These are phyloP conservation scores for Metschnikowia dekortorum DNA, from an alignment of 805 yeast species.

Conservation along the genomic window DNA sequence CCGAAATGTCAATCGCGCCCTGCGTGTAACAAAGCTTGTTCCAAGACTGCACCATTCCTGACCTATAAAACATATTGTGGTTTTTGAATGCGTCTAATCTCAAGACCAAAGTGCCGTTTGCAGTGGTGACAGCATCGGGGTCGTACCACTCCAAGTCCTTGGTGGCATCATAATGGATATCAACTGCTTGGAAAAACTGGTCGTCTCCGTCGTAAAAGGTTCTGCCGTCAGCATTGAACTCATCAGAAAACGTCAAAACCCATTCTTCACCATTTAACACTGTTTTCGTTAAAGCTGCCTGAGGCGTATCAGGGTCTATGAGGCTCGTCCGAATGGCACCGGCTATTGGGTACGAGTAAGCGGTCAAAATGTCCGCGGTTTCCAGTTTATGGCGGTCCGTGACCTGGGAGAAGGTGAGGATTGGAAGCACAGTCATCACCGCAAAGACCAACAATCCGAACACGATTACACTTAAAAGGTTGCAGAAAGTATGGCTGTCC, in stretches of 20 bases:
- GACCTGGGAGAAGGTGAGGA: constrained; percentile 75
- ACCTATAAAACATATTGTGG: constrained; percentile 76
- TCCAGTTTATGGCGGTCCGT: constrained; percentile 26
- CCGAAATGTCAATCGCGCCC: constrained; percentile 74
- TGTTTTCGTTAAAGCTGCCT: constrained; percentile 42
- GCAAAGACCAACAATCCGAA: constrained; percentile 58
- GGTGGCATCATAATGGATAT: constrained; percentile 82
- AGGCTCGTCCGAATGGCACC: constrained; percentile 57
- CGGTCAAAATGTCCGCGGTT: constrained; percentile 45
- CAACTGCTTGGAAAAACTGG: constrained; percentile 85
- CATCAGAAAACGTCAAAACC: constrained; percentile 84
- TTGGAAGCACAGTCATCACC: constrained; percentile 77
- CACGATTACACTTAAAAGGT: constrained; percentile 52
- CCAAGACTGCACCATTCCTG: constrained; percentile 93
- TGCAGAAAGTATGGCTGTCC: constrained; percentile 60
- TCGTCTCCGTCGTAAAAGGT: constrained; percentile 89
- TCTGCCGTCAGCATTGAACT: constrained; percentile 84
- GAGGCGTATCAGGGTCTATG: constrained; percentile 72
- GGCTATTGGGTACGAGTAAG: constrained; percentile 54
- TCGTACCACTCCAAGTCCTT: constrained; percentile 91
- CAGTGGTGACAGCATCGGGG: constrained; percentile 83
- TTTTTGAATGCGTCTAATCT: constrained; percentile 78
- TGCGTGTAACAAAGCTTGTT: constrained; percentile 85
- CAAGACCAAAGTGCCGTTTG: constrained; percentile 63
- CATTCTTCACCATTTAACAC: constrained; percentile 39